Evolutionary conservation across 1,139 yeast genomes (phyloP).

Genomic region (Protomyces lactucae-debilis): DNA sequence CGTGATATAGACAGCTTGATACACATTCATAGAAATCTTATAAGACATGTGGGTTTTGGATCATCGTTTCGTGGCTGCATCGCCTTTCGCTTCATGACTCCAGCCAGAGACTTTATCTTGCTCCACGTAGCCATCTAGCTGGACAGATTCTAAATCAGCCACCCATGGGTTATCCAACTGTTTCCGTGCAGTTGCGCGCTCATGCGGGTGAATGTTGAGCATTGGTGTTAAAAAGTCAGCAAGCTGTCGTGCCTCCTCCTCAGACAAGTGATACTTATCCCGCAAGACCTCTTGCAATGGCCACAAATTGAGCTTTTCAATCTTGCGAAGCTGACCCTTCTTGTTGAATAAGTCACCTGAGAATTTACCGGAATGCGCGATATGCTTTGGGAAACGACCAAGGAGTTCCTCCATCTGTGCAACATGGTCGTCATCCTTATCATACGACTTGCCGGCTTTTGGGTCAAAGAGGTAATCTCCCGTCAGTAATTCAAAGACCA

Average conservation of each 20-base stretch:
- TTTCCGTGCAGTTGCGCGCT: slow-evolving; percentile 59
- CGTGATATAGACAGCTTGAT: neutral
- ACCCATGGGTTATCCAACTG: slow-evolving; percentile 22
- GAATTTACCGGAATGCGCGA: slow-evolving; percentile 52
- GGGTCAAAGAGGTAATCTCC: slow-evolving; percentile 86
- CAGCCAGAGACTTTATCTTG: neutral
- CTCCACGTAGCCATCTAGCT: neutral
- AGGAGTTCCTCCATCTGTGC: slow-evolving; percentile 77
- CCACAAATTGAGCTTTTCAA: slow-evolving; percentile 66
- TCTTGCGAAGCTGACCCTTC: slow-evolving; percentile 52
- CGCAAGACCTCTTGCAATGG: slow-evolving; percentile 57
- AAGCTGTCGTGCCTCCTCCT: slow-evolving; percentile 52
- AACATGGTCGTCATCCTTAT: slow-evolving; percentile 77
- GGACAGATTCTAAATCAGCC: neutral
- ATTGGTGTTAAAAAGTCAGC: slow-evolving; percentile 66
- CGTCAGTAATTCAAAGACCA: slow-evolving; percentile 72
- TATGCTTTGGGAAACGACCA: slow-evolving; percentile 55
- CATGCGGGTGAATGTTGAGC: slow-evolving; percentile 63
- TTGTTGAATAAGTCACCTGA: slow-evolving; percentile 53
- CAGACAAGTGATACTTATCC: slow-evolving; percentile 66
- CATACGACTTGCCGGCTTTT: slow-evolving; percentile 54
- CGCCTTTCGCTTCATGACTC: neutral
- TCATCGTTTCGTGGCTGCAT: neutral
- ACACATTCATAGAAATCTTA: neutral
- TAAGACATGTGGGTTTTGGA: neutral